phyloP scores from a whole-genome alignment of 2,329 filamentous ascomycete species.

The Colletotrichum coccodes region DNA sequence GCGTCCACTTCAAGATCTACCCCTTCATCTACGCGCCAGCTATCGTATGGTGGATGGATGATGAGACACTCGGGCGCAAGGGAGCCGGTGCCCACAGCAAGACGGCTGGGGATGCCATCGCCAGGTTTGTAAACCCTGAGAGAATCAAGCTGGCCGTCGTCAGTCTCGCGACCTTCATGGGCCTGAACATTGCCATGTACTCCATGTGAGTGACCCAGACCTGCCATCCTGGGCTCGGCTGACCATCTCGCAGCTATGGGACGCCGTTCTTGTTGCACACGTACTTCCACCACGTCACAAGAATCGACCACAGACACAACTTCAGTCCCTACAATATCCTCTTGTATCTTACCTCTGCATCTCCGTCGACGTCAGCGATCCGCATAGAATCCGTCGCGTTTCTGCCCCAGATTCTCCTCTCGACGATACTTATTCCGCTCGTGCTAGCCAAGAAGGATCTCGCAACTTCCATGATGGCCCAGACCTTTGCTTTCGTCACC shows the following conservation, averaged over 20 bases:
- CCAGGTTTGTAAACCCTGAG: conserved; percentile 60
- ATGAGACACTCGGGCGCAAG: conserved; percentile 50
- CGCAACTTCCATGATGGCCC: conserved; percentile 86
- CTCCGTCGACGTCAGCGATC: conserved; percentile 51
- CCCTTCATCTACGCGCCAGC: conserved; percentile 93
- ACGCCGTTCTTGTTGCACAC: conserved; percentile 87
- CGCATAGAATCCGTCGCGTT: conserved; percentile 85
- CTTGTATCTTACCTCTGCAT: conserved; percentile 84
- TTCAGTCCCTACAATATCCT: conserved; percentile 97
- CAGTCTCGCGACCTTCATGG: conserved; percentile 78
- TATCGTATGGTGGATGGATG: conserved; percentile 83
- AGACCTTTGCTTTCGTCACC: conserved; percentile 96
- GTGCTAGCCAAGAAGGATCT: conserved; percentile 84
- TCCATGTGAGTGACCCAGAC: conserved; percentile 60
- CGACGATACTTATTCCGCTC: conserved; percentile 79
- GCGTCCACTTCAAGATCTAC: conserved; percentile 98
- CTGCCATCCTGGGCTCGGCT: not conserved
- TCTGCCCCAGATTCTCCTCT: conserved; percentile 85
- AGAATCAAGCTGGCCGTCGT: conserved; percentile 68
- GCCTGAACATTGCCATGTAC: conserved; percentile 84
- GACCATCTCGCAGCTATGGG: conserved; percentile 70
- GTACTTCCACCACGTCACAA: conserved; percentile 90
- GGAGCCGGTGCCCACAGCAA: not conserved
- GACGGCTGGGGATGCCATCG: conserved; percentile 38
- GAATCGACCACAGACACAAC: conserved; percentile 97